A percentile compares a stretch with the other conserved stretches of the same genome.
phyloP scores from a whole-genome alignment of 257 asterid species.

The Thymus mandschuricus region DNA sequence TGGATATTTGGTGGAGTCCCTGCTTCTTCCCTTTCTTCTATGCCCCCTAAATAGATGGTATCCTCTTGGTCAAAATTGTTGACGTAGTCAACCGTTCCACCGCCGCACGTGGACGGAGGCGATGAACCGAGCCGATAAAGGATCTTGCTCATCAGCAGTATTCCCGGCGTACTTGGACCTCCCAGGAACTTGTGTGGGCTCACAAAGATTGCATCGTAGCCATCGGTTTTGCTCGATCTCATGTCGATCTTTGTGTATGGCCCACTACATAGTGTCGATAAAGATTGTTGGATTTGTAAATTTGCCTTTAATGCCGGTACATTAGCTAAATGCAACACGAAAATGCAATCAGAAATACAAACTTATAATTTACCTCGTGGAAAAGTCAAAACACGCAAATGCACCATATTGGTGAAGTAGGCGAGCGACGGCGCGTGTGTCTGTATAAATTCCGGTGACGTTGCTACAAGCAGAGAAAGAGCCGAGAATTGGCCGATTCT shows the following conservation, averaged over 20 bases:
- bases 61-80: conserved; percentile 52
- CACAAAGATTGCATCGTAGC: conserved; percentile 59
- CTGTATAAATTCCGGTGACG: conserved; percentile 62
- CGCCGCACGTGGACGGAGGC: conserved; percentile 79
- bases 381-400: conserved; percentile 69
- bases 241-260: conserved; percentile 62
- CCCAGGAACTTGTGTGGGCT: conserved; percentile 78
- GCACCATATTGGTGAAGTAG: conserved; percentile 67
- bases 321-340: too few relatives aligned
- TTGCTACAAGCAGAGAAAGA: conserved; percentile 87
- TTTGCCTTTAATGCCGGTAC: too few relatives aligned
- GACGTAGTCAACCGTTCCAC: conserved; percentile 70
- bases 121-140: conserved; percentile 54
- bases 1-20: conserved; percentile 73
- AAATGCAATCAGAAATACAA: too few relatives aligned
- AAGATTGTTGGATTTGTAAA: too few relatives aligned
- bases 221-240: conserved; percentile 56
- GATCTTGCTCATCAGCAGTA: conserved; percentile 53
- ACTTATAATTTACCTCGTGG: conserved; percentile 51
- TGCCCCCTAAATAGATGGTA: conserved; percentile 52
- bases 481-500: conserved; percentile 56
- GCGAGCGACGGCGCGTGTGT: conserved; percentile 51
- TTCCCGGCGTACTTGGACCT: conserved; percentile 81
- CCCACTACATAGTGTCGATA: conserved; percentile 36
- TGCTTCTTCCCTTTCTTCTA: conserved; percentile 81